phyloP scores from a whole-genome alignment of 768 basidiomycete genomes.

The Auricularia cornea region DNA sequence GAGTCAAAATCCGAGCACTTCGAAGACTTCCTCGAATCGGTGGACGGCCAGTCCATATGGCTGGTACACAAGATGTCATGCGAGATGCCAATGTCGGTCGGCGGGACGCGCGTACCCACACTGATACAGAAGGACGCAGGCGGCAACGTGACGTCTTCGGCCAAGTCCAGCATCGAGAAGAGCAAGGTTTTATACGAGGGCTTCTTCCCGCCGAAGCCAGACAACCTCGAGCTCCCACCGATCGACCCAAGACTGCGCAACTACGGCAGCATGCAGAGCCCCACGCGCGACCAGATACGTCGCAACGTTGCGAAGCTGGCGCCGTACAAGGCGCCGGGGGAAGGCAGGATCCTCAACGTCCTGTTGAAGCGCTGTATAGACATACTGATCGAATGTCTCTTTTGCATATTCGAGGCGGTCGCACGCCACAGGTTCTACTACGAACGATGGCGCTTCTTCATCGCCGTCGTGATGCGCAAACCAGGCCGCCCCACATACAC shows the following conservation, averaged over 20 bases:
- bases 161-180: conserved; percentile 15
- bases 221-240: not conserved
- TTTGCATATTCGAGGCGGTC: not conserved
- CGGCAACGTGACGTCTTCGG: conserved; percentile 3
- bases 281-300: conserved; percentile 10
- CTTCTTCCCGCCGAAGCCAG: conserved; percentile 19
- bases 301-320: conserved; percentile 4
- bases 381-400: conserved; percentile 8
- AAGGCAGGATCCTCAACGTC: conserved; percentile 3
- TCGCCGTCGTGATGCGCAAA: conserved; percentile 26
- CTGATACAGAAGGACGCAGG: not conserved
- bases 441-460: conserved; percentile 19
- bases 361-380: conserved; percentile 19
- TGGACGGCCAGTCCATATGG: too few relatives aligned
- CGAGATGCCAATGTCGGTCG: too few relatives aligned
- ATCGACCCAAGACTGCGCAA: conserved; percentile 9
- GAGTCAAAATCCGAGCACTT: too few relatives aligned
- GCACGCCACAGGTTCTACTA: not conserved
- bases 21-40: too few relatives aligned
- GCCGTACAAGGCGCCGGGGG: conserved; percentile 17
- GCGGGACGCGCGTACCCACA: too few relatives aligned
- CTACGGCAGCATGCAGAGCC: not conserved
- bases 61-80: too few relatives aligned
- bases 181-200: conserved; percentile 9
- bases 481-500: too few relatives aligned